Evolutionary conservation across 1,284 basidiomycete species (phyloP), one percentile per base, ranked within the genome.

Genomic region (Tetrapyrgos nigripes): DNA sequence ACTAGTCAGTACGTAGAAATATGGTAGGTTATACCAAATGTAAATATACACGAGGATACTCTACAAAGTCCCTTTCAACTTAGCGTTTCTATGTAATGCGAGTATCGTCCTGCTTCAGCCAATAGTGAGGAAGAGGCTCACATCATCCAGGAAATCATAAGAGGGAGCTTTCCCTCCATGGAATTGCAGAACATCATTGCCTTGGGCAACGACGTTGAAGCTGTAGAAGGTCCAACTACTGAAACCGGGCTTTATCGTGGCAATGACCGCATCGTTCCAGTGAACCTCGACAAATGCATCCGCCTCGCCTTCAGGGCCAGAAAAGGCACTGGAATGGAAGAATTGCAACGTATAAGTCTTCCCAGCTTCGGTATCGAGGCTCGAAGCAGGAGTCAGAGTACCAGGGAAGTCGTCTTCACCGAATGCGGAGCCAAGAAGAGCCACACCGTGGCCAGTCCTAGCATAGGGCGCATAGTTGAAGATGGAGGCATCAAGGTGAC

Each of bases 311-410:
- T 64, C 54, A 1, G 61, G 57, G 17, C 68, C 70, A 51, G 68
- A 69, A 64, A 70, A 77, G 4, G 68, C 62, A 58, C 72, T 76
- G 33, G 68, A 67, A 37, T 71, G 68, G 72, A 76, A 77, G 66
- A 76, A 75, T 35, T 68, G 68, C 45, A 77, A 67, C 8, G 62
- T 61, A 55, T 78, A 78, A 24, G 52, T 63, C 62, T 69, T 65
- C 8, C 71, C 73, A 1, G 65, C 61, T 19, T 65, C 63, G 11
- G 74, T 75, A 3, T 62, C 52, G 1, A 76, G 60, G 3, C 64
- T 64, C 4, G 63, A 26, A 1, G 68, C 51, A 3, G 69, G 66
- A 0, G 64, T 64, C 47, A 78, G 66, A 0, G 71, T 74, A 8
- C 76, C 75, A 1, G 71, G 33, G 31, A 71, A 62, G 8, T 55